Conservation (phyloP, 129 eudicot species). For the Mikania micrantha region DNA sequence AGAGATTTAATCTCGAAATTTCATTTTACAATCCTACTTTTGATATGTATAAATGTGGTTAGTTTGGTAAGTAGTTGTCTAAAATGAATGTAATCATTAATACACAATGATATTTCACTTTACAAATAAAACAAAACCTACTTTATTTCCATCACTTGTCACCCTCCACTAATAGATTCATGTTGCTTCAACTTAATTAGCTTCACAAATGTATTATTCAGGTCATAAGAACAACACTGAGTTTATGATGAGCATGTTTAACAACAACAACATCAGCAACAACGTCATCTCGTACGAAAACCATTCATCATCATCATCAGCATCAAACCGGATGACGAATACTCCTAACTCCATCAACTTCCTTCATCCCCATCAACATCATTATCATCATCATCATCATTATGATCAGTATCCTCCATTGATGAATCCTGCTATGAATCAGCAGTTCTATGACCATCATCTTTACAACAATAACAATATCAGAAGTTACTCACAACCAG, state of each 20-base stretch:
- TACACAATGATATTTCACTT: too few species aligned
- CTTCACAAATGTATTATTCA: conserved; percentile 20
- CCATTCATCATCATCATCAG: conserved; percentile 13
- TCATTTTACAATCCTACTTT: too few species aligned
- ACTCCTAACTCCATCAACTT: conserved; percentile 20
- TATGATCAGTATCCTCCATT: conserved; percentile 17
- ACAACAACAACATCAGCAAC: conserved; percentile 19
- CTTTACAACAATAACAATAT: conserved; percentile 7
- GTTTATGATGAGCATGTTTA: conserved; percentile 46
- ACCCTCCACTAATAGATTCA: background rate
- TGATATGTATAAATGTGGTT: too few species aligned
- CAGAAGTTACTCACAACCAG: conserved; percentile 21
- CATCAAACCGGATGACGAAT: conserved; percentile 12
- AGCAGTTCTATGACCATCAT: conserved; percentile 30
- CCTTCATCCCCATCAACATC: conserved; percentile 11
- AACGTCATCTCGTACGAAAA: conserved; percentile 11
- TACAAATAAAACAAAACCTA: background rate
- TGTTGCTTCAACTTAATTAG: background rate
- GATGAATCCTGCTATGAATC: conserved; percentile 27
- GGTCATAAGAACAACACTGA: conserved; percentile 40
- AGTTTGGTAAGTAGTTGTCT: too few species aligned
- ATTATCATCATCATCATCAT: too few species aligned
- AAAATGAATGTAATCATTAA: too few species aligned
- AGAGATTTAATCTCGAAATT: too few species aligned
- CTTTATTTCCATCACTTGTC: background rate